Evolutionary conservation across 129 eudicot genomes (phyloP), one percentile per base, ranked within the genome.

Genomic region (Rutidosis leptorrhynchoides): DNA sequence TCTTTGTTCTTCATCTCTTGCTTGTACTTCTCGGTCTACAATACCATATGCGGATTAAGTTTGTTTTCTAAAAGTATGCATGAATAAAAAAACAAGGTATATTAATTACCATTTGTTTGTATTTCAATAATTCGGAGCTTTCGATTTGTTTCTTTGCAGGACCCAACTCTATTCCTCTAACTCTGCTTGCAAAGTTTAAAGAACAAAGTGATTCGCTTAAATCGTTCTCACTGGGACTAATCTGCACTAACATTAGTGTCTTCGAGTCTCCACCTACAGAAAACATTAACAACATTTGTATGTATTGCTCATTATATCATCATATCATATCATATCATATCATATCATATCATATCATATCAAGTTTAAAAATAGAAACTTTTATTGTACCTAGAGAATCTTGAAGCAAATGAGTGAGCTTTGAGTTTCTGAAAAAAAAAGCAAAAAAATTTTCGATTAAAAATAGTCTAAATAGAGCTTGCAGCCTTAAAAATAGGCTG

Each of bases 381-480:
- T 60, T 68, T 35, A 59, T 10, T n/a, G 65, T 32, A 90, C 97
- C 97, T 83, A 91, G 74, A 43, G 98, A 93, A 79, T 93, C 98
- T 80, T 93, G 98, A 80, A 93, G 98, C 79, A 93, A 78, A 79
- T 93, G 98, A 68, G 98, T 93, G 62, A 92, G 98, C 86, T 88
- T 92, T 48, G 98, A 92, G 80, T 92, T 92, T 81, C 98, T 91
- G 83, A 79, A 66, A 1, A 68, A 17, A 22, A 69, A n/a, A n/a
- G n/a, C n/a, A n/a, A n/a, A n/a, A n/a, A n/a, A n/a, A n/a, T n/a
- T n/a, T n/a, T n/a, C n/a, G n/a, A n/a, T n/a, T n/a, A n/a, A n/a
- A n/a, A n/a, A n/a, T n/a, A n/a, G n/a, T n/a, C n/a, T n/a, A n/a
- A n/a, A n/a, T n/a, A 58, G 25, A 46, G 14, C 6, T 55, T 40